Conservation (phyloP, 2,329 filamentous ascomycete species). For the Penicillium rolfsii region DNA sequence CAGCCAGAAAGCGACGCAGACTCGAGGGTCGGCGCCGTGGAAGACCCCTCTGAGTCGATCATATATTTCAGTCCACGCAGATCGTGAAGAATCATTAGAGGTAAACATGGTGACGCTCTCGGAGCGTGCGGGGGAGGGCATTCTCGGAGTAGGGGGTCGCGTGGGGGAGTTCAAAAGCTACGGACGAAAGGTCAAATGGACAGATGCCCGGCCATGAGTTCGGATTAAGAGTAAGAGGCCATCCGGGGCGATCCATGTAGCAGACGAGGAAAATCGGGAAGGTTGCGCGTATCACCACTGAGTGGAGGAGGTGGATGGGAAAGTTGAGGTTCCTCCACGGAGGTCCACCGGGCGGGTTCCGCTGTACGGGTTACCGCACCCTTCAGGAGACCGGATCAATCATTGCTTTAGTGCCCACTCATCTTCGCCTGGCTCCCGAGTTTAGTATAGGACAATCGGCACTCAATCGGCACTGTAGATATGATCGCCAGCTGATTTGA, state of each 20-base stretch:
- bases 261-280: background rate
- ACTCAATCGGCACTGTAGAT: background rate
- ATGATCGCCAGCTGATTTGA: background rate
- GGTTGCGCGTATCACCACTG: background rate
- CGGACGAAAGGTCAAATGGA: background rate
- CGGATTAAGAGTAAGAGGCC: conserved; percentile 2
- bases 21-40: conserved; percentile 68
- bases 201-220: conserved; percentile 7
- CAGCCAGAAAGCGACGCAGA: conserved; percentile 85
- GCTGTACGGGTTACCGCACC: conserved; percentile 2
- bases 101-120: conserved; percentile 44
- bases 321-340: background rate
- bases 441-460: background rate
- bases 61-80: conserved; percentile 75
- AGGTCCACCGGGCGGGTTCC: conserved; percentile 8
- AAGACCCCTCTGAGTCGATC: conserved; percentile 67
- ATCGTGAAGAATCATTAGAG: conserved; percentile 53
- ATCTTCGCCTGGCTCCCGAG: background rate
- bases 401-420: background rate
- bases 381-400: background rate
- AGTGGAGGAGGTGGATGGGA: conserved; percentile 3
- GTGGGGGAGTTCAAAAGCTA: conserved; percentile 13
- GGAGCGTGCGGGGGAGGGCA: conserved; percentile 29
- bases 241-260: background rate
- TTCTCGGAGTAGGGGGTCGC: conserved; percentile 20